Base-by-base conservation (phyloP, 108 stramenopile species). In the Nannochloropsis salina region DNA sequence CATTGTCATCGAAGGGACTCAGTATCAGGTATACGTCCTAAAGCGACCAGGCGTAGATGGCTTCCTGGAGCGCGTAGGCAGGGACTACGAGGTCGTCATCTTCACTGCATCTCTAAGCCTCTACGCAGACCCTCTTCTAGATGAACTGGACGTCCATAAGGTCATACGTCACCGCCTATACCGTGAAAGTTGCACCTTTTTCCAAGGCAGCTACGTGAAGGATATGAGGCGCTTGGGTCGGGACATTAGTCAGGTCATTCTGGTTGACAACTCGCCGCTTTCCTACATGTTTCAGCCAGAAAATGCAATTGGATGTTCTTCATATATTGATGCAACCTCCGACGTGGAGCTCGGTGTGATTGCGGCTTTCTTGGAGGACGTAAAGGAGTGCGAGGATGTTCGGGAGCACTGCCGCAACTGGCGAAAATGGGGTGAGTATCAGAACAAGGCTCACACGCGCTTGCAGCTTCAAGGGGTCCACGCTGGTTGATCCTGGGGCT, bases 161-260 rank as follows among this genome's bases (percentile, higher is more conserved):
- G 90, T 91, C 10, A 96, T 99, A 82, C 92, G 93, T 51, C 88
- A 92, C 43, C 90, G 98, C 11, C 92, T 99, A 22, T 99, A 98
- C 89, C 94, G 99, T n/a, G 97, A 98, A 90, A 93, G 94, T 42
- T 99, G 99, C 92, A 96, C 97, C 41, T 96, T 93, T 90, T 96
- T 95, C 85, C 95, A 97, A 86, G 99, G 99, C 40, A 96, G 96
- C 88, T 99, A 97, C 85, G 96, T 99, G 84, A 99, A 99, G 92
- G 99, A 97, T 85, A 86, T 97, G 86, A 92, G 90, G 84, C 80
- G 95, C 42, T 84, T 98, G 44, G 93, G 94, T 80, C 93, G 98
- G 47, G 95, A 96, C 80, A 85, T 99, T 8, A 89, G 87, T 9
- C 90, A 95, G 82, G 88, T 93, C 18, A 99, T 99, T 84, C 98